Percentiles rank a stretch among this genome's conserved stretches.
These are phyloP conservation scores for Sporothrix inflata DNA, from an alignment of 2,329 filamentous ascomycete genomes.

Conservation along the genomic window DNA sequence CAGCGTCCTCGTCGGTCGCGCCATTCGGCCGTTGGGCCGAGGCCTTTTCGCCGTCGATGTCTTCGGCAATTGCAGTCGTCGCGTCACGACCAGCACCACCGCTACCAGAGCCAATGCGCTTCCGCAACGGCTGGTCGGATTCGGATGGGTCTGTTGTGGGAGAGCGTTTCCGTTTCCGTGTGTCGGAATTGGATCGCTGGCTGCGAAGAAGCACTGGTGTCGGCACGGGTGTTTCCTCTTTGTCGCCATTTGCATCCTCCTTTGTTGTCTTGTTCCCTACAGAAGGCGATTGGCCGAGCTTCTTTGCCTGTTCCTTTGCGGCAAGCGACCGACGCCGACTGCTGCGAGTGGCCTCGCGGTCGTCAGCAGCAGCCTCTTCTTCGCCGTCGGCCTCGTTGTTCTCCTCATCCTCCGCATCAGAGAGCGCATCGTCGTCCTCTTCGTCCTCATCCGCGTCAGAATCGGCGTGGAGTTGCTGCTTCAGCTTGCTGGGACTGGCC, in stretches of 20 bases:
- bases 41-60: slow-evolving; percentile 32
- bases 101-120: slow-evolving; percentile 56
- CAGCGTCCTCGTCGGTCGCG: slow-evolving; percentile 47
- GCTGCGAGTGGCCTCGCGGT: slow-evolving; percentile 22
- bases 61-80: not conserved
- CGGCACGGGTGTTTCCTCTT: slow-evolving; percentile 33
- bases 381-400: slow-evolving; percentile 43
- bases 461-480: slow-evolving; percentile 53
- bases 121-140: slow-evolving; percentile 54
- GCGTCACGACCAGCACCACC: slow-evolving; percentile 44
- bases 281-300: not conserved
- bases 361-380: slow-evolving; percentile 30
- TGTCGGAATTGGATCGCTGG: slow-evolving; percentile 42
- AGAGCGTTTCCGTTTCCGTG: slow-evolving; percentile 57
- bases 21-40: slow-evolving; percentile 40
- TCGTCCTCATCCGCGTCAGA: slow-evolving; percentile 42
- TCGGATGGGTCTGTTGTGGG: slow-evolving; percentile 50
- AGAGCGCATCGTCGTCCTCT: slow-evolving; percentile 40
- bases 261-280: slow-evolving; percentile 31
- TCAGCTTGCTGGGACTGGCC: slow-evolving; percentile 75
- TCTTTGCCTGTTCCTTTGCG: slow-evolving; percentile 39
- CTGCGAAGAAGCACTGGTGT: slow-evolving; percentile 23
- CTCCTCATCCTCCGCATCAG: slow-evolving; percentile 43
- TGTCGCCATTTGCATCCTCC: slow-evolving; percentile 34
- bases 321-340: slow-evolving; percentile 37